phyloP scores from a whole-genome alignment of 2,329 filamentous ascomycete genomes.

The Phialemoniopsis sp. region DNA sequence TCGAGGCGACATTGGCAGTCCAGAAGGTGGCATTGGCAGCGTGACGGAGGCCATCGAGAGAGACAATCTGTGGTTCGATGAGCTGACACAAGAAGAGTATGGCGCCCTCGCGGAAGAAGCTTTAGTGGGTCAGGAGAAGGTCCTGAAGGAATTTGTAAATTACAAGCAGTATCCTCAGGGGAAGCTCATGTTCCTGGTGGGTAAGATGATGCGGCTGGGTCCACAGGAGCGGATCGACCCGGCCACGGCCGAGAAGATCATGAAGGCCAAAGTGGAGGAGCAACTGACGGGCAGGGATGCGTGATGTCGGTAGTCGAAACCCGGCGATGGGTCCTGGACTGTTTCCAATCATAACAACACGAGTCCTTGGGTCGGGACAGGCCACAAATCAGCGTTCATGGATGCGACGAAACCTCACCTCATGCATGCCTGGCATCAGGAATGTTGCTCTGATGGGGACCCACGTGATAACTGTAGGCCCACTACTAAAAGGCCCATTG shows the following conservation, averaged over 20 bases:
- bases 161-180: constrained; percentile 45
- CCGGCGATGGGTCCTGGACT: no score
- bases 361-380: no score
- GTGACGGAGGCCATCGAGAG: constrained; percentile 39
- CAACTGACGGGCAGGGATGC: constrained; percentile 4
- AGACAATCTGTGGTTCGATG: constrained; percentile 50
- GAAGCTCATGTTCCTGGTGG: constrained; percentile 58
- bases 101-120: constrained; percentile 36
- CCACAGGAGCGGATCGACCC: constrained; percentile 53
- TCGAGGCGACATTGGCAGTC: constrained; percentile 31
- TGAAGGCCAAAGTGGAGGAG: constrained; percentile 27
- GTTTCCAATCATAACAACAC: no score
- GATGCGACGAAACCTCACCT: no score
- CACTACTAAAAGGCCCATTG: no score
- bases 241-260: constrained; percentile 39
- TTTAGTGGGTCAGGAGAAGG: constrained; percentile 38
- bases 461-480: no score
- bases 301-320: no score
- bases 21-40: constrained; percentile 21
- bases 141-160: constrained; percentile 39
- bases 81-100: constrained; percentile 45
- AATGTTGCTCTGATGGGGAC: no score
- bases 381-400: no score
- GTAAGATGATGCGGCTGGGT: constrained; percentile 52
- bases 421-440: no score